Evolutionary conservation across 768 basidiomycete genomes (phyloP), one percentile per base, ranked within the genome.

Genomic region (Pleurotus tuoliensis): DNA sequence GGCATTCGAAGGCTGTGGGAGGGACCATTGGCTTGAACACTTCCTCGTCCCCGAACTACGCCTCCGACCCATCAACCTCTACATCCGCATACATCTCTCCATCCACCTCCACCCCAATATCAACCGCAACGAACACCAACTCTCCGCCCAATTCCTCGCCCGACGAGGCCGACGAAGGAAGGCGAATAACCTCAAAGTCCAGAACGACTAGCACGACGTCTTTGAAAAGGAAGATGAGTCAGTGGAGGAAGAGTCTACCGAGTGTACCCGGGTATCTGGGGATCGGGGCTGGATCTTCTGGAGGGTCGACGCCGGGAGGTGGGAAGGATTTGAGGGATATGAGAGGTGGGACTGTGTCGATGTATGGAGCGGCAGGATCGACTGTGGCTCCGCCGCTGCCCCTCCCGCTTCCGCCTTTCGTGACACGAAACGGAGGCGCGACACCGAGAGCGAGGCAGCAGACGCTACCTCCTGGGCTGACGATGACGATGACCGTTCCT

Each of bases 241-340:
- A 53, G 39, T 53, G 51, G 51, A 20, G 51, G 39, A 53, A 53
- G 39, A 53, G 51, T 41, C 7, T 53, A 40, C 51, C 51, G 9
- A 53, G 51, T 25, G 20, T 53, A 40, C 39, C 51, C 24, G 39
- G 38, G 18, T 38, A 34, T n/a, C 15, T 50, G 5, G 34, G 48
- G 30, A 34, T 34, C 11, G 30, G 30, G 9, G 30, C 30, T 50
- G 48, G 48, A 5, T 50, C 48, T 27, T 27, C 48, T 37, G 22
- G 22, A 6, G 22, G 22, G 9, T 48, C 47, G 3, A 16, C 47
- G 1, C 24, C 24, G 5, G 30, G 47, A 24, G 24, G 30, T 34
- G 30, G 30, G 11, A 34, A 8, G 1, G 30, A 34, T 11, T 8
- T 34, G 30, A 34, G 30, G 30, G 30, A 8, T 0, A 34, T 34